A percentile compares a stretch with the other conserved stretches of the same genome.
phyloP scores from a whole-genome alignment of 768 basidiomycete genomes.

The Termitomyces sp. region DNA sequence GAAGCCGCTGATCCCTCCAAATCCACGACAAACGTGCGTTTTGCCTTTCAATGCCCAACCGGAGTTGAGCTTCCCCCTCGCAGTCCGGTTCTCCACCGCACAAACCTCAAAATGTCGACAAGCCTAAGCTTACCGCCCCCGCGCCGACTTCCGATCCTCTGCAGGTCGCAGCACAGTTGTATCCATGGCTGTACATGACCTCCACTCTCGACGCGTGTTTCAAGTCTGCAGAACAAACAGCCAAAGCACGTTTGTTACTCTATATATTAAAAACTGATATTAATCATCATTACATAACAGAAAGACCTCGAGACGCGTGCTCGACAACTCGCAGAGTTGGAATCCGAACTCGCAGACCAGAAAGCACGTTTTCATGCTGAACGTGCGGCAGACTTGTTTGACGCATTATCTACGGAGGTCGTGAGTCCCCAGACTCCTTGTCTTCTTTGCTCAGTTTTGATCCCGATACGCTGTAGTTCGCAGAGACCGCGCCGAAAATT shows the following conservation, averaged over 20 bases:
- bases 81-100: constrained; percentile 5
- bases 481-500: constrained; percentile 38
- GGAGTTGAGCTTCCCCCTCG: neutral
- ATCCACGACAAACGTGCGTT: neutral
- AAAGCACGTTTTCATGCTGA: constrained; percentile 39
- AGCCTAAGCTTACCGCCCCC: constrained; percentile 15
- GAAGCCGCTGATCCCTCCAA: neutral
- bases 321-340: constrained; percentile 29
- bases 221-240: constrained; percentile 30
- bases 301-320: constrained; percentile 30
- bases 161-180: constrained; percentile 46
- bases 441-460: neutral
- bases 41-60: neutral
- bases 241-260: constrained; percentile 21
- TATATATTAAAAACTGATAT: neutral
- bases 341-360: constrained; percentile 36
- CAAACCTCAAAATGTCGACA: neutral
- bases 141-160: constrained; percentile 31
- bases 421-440: constrained; percentile 20
- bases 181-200: constrained; percentile 59
- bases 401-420: constrained; percentile 32
- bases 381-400: constrained; percentile 36
- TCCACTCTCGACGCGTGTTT: constrained; percentile 50
- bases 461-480: constrained; percentile 26
- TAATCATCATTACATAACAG: constrained; percentile 16